Evolutionary conservation across 2,329 filamentous ascomycete species (phyloP).

Genomic region (Alternaria solani): DNA sequence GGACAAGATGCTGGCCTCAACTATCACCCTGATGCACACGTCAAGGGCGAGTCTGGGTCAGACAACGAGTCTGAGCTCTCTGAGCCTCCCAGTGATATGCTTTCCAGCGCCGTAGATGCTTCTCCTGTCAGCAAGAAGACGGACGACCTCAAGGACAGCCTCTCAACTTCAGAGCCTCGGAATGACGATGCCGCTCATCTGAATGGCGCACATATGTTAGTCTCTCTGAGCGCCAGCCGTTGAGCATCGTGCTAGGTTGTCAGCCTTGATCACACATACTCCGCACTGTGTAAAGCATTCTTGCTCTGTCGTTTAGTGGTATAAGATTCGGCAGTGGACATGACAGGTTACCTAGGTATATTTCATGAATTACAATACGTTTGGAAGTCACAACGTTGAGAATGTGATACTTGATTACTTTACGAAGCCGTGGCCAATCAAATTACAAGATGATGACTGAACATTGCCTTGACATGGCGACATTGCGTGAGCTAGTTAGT

Average conservation of each 20-base stretch:
- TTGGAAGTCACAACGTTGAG: neutral
- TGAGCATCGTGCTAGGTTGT: neutral
- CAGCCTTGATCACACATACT: neutral
- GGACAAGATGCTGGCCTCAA: neutral
- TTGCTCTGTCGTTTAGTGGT: neutral
- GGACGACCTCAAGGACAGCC: neutral
- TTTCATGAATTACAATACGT: neutral
- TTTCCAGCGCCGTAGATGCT: neutral
- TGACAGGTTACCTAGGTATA: neutral
- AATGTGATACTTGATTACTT: neutral
- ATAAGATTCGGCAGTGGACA: neutral
- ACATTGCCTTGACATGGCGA: neutral
- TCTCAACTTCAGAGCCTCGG: neutral
- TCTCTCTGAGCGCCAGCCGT: neutral
- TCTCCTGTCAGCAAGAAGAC: neutral
- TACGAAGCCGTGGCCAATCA: neutral
- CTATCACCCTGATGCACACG: neutral
- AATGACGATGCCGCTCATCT: neutral
- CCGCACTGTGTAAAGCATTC: neutral
- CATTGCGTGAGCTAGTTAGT: neutral
- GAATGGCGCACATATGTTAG: neutral
- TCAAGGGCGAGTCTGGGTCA: neutral
- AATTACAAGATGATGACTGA: neutral
- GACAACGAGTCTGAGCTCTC: neutral
- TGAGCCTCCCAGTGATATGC: neutral